Conservation (phyloP, 768 basidiomycete genomes). For the Suillus brevipes region DNA sequence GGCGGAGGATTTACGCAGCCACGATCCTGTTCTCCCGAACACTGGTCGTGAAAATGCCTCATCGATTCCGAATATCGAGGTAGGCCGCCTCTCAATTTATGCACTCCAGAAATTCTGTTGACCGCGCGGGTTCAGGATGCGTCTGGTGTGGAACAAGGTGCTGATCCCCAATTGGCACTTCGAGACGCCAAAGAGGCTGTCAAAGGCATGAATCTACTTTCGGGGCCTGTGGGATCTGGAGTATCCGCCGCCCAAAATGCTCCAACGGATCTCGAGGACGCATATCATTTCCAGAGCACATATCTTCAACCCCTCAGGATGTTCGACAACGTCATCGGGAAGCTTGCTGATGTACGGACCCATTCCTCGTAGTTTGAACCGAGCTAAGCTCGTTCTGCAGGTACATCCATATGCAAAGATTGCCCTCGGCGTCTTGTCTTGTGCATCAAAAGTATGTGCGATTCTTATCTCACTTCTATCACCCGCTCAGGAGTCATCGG, state of each 20-base stretch:
- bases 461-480: too few species aligned
- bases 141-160: neutral
- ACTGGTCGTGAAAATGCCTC: neutral
- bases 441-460: neutral
- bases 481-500: too few species aligned
- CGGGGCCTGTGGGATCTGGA: neutral
- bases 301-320: neutral
- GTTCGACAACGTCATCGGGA: neutral
- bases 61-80: neutral
- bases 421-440: neutral
- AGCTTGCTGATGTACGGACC: neutral
- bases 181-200: neutral
- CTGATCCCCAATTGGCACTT: neutral
- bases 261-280: neutral
- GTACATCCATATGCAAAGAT: conserved; percentile 8
- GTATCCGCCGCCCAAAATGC: neutral
- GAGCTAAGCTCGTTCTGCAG: neutral
- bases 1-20: neutral
- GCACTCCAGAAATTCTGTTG: neutral
- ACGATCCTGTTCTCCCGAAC: neutral
- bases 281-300: neutral
- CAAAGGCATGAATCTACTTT: neutral
- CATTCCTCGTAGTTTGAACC: neutral
- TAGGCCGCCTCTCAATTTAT: neutral
- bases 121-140: neutral